Conservation (phyloP, 352 stramenopile genomes). For the Pythium scleroteichum region DNA sequence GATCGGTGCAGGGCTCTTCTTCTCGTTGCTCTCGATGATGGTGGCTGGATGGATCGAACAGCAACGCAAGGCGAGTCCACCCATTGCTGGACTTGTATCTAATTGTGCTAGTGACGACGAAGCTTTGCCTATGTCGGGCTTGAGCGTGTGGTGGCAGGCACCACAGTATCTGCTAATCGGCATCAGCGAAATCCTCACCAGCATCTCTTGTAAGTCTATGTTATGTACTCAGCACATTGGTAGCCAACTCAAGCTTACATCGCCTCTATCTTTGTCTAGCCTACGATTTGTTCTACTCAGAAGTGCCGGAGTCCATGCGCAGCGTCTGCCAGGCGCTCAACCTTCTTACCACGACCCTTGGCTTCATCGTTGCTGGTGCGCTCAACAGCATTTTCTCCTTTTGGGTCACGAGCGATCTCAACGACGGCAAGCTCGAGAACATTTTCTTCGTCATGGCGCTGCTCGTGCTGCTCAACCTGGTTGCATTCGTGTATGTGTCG, state of each 20-base stretch:
- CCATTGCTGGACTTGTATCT: conserved; percentile 50
- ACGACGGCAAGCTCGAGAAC: conserved; percentile 87
- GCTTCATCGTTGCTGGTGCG: conserved; percentile 78
- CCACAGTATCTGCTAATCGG: conserved; percentile 91
- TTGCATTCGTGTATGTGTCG: conserved; percentile 70
- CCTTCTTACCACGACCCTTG: conserved; percentile 88
- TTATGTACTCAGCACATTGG: background rate
- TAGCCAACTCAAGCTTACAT: conserved; percentile 3
- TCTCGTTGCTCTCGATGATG: conserved; percentile 80
- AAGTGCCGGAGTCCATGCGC: conserved; percentile 90
- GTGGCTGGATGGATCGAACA: conserved; percentile 69
- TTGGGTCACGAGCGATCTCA: conserved; percentile 90
- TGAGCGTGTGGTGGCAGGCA: conserved; percentile 91
- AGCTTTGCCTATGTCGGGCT: conserved; percentile 68
- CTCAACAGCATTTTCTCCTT: conserved; percentile 90
- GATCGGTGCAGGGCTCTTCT: conserved; percentile 83
- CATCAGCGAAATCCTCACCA: conserved; percentile 88
- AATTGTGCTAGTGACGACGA: conserved; percentile 68
- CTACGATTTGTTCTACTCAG: conserved; percentile 92
- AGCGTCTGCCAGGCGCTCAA: conserved; percentile 91
- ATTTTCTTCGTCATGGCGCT: conserved; percentile 88
- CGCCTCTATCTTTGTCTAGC: conserved; percentile 27
- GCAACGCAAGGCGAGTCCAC: conserved; percentile 51
- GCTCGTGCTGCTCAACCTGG: conserved; percentile 67
- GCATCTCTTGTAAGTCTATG: conserved; percentile 74